Evolutionary conservation across 805 yeast species (phyloP).

Genomic region (Komagataella populi): DNA sequence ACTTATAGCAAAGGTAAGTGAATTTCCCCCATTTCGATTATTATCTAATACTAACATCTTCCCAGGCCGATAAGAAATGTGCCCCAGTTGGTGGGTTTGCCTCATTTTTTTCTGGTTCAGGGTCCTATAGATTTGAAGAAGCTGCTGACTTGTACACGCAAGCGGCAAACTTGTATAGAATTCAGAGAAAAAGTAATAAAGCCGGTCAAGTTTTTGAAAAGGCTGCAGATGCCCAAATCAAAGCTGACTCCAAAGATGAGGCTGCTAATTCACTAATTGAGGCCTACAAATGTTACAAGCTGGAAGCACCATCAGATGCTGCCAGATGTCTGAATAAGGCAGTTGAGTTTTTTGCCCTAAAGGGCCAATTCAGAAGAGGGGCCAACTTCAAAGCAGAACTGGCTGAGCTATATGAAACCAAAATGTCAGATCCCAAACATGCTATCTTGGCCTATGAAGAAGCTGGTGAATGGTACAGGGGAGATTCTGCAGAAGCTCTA

Average conservation of each 20-base stretch:
- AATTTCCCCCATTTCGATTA: not conserved
- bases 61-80: conserved; percentile 56
- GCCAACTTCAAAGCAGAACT: conserved; percentile 89
- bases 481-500: conserved; percentile 87
- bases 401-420: conserved; percentile 75
- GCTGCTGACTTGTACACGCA: conserved; percentile 84
- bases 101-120: conserved; percentile 50
- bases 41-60: not conserved
- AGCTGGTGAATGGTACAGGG: conserved; percentile 92
- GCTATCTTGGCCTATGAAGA: conserved; percentile 76
- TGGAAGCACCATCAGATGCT: conserved; percentile 61
- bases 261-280: conserved; percentile 85
- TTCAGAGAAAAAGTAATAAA: conserved; percentile 53
- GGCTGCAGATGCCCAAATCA: conserved; percentile 71
- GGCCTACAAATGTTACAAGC: conserved; percentile 76
- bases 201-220: conserved; percentile 80
- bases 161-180: conserved; percentile 84
- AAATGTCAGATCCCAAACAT: conserved; percentile 46
- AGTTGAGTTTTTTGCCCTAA: conserved; percentile 67
- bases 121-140: conserved; percentile 62
- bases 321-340: conserved; percentile 69
- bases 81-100: conserved; percentile 63
- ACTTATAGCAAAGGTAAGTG: conserved; percentile 18
- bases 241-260: conserved; percentile 73
- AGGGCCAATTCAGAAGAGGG: conserved; percentile 93